Base-by-base conservation (phyloP, 78 protist species). In the Planoprotostelium fungivorum region DNA sequence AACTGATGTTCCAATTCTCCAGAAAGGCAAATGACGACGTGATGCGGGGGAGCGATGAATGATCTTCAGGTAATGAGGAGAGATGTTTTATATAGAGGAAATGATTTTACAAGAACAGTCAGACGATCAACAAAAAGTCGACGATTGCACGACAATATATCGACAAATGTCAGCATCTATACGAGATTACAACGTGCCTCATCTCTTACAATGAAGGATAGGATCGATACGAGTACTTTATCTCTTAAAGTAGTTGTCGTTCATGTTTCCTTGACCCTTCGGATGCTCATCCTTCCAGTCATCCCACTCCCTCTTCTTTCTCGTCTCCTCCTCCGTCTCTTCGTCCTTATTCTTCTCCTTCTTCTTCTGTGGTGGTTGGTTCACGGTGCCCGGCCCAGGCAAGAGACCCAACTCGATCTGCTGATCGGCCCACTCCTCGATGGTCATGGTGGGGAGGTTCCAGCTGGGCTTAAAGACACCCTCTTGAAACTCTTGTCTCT, bases 251-350 rank as follows among this genome's bases (percentile, higher is more conserved):
- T 51, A 51, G 16, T 51, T 51, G 73, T 51, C 73, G 73, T 51
- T 51, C 73, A 51, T 35, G 84, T 92, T 92, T 87, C 94, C 94
- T 83, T 86, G 39, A 37, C 94, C 94, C 63, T 37, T 88, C 51
- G 87, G 87, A 86, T 92, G 87, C 38, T 92, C 94, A n/a, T 92
- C 94, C 63, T 92, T 92, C 87, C 37, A 92, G 88, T 92, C 91
- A 73, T 92, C 94, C 92, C 91, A 92, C 37, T 86, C 88, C 38
- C 94, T 36, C 84, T 88, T 88, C 63, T 92, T 83, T 73, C 35
- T 88, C 1, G 90, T 73, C 85, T 92, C 88, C 31, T 88, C 94
- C 39, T 89, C 86, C 83, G 86, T 86, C 38, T 92, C 94, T 36
- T 88, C 94, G 86, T 92, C 86, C 0, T 51, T 86, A 89, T 73